Percentiles rank a stretch among this genome's conserved stretches.
Conservation (phyloP, 345 rosid genomes). For the Hypericum perforatum region DNA sequence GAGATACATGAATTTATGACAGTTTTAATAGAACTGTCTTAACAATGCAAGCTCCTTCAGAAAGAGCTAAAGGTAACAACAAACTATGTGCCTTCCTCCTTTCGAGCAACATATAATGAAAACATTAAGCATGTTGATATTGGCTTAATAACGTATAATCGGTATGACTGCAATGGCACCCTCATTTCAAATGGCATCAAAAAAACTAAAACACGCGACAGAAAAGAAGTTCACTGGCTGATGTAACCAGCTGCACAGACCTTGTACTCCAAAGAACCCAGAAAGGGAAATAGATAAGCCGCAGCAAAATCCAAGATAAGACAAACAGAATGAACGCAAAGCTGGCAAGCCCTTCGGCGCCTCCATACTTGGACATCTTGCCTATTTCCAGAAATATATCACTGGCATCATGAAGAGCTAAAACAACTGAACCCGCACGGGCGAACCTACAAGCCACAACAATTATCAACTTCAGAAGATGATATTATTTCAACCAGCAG, state of each 20-base stretch:
- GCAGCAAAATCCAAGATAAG: slow-evolving; percentile 75
- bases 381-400: slow-evolving; percentile 92
- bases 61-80: background rate
- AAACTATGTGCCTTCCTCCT: background rate
- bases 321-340: slow-evolving; percentile 70
- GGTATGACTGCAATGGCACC: too few species aligned
- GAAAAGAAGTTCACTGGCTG: background rate
- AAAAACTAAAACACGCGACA: background rate
- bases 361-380: slow-evolving; percentile 88
- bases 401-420: slow-evolving; percentile 93
- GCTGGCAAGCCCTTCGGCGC: slow-evolving; percentile 72
- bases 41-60: background rate
- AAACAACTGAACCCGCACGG: slow-evolving; percentile 84
- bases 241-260: slow-evolving; percentile 28
- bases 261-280: slow-evolving; percentile 99
- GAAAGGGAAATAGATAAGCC: slow-evolving; percentile 87
- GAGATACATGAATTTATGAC: too few species aligned
- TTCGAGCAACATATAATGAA: too few species aligned
- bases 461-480: slow-evolving; percentile 2
- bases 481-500: background rate
- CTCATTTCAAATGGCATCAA: background rate
- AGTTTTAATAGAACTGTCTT: too few species aligned
- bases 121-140: too few species aligned
- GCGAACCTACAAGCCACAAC: slow-evolving; percentile 47
- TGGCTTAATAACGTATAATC: too few species aligned